Conservation (phyloP, 2,329 filamentous ascomycete species). For the Fusarium pseudocircinatum region DNA sequence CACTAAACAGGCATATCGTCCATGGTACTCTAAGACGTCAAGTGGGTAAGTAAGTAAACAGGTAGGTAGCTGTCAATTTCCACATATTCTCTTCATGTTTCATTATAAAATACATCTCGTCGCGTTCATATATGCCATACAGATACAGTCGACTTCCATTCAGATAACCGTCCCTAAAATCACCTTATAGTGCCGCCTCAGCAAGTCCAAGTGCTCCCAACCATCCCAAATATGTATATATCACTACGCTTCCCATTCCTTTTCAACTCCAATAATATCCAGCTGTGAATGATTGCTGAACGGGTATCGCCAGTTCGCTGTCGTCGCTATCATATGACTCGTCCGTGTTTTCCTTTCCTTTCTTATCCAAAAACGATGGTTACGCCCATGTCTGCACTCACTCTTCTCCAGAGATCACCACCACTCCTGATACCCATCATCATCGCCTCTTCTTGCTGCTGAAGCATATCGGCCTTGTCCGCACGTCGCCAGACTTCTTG, state of each 20-base stretch:
- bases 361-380: constrained; percentile 65
- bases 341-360: not conserved
- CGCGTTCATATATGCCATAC: not conserved
- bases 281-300: constrained; percentile 31
- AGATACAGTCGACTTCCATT: not conserved
- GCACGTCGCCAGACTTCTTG: constrained; percentile 69
- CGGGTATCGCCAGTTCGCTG: constrained; percentile 37
- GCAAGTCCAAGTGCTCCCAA: constrained; percentile 16
- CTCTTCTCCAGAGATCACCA: constrained; percentile 63
- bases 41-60: not conserved
- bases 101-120: not conserved
- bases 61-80: not conserved
- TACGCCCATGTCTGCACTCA: constrained; percentile 68
- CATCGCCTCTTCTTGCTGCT: constrained; percentile 39
- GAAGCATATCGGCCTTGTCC: constrained; percentile 49
- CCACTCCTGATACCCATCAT: constrained; percentile 31
- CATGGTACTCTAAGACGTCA: not conserved
- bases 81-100: not conserved
- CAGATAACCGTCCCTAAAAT: not conserved
- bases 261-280: constrained; percentile 37
- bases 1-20: constrained; percentile 22
- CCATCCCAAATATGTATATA: constrained; percentile 18
- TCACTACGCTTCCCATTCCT: constrained; percentile 19
- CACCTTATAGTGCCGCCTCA: constrained; percentile 11
- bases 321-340: constrained; percentile 12